Percentiles rank a stretch among this genome's conserved stretches.
Evolutionary conservation across 2,329 filamentous ascomycete species (phyloP).

Genomic region (Trichoderma sp.): DNA sequence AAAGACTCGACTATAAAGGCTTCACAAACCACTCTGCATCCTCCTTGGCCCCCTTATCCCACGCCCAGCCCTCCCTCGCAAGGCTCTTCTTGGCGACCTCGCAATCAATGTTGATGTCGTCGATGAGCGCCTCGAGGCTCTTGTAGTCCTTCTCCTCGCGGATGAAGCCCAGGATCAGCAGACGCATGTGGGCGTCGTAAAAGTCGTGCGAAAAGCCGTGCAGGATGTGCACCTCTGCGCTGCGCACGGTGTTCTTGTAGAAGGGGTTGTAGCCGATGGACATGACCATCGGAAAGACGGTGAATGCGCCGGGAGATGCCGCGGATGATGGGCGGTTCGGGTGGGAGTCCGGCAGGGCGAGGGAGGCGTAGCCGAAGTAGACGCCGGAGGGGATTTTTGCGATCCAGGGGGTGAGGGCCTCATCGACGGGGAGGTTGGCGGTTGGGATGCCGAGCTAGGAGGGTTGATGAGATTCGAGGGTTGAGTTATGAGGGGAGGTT

Average conservation of each 20-base stretch:
- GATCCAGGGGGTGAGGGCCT: constrained; percentile 58
- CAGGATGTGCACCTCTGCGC: constrained; percentile 87
- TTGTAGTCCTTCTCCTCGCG: constrained; percentile 87
- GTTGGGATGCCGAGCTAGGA: constrained; percentile 87
- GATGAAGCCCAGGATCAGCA: constrained; percentile 83
- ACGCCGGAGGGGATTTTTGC: constrained; percentile 69
- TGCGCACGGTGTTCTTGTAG: constrained; percentile 86
- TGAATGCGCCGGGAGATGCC: constrained; percentile 25
- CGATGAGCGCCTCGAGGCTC: constrained; percentile 74
- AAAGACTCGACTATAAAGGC: constrained; percentile 23
- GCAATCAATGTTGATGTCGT: constrained; percentile 87
- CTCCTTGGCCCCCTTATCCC: constrained; percentile 31
- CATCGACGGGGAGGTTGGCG: constrained; percentile 81
- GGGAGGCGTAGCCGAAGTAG: constrained; percentile 88
- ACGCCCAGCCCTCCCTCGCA: constrained; percentile 59
- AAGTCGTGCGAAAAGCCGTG: constrained; percentile 76
- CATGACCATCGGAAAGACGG: constrained; percentile 83
- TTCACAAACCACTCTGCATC: constrained; percentile 41
- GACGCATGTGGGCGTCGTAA: constrained; percentile 74
- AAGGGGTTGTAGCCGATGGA: constrained; percentile 96
- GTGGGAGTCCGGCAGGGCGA: constrained; percentile 55
- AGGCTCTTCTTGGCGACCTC: constrained; percentile 75
- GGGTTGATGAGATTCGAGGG: not conserved
- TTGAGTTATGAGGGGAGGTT: not conserved
- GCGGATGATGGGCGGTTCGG: constrained; percentile 36